A percentile compares a stretch with the other conserved stretches of the same genome.
Conservation (phyloP, 768 basidiomycete species). For the Pulveroboletus sp. region DNA sequence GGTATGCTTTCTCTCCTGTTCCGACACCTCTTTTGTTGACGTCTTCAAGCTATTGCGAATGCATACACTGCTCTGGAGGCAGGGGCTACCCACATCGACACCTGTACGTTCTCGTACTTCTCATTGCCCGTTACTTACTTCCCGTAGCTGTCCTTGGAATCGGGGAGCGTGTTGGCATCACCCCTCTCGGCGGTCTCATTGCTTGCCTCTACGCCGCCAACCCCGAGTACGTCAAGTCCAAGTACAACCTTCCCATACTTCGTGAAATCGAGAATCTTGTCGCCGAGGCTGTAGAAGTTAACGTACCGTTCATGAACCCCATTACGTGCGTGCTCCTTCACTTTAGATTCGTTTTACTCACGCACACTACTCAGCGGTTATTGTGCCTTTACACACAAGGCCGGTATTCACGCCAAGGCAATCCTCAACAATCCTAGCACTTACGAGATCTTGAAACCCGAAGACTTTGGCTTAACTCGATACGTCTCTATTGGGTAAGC, state of each 20-base stretch:
- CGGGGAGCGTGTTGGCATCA: slow-evolving; percentile 98
- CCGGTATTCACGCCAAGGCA: slow-evolving; percentile 99
- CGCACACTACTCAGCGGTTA: slow-evolving; percentile 64
- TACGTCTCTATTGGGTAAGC: slow-evolving; percentile 93
- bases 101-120: slow-evolving; percentile 51
- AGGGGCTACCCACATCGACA: slow-evolving; percentile 98
- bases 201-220: slow-evolving; percentile 96
- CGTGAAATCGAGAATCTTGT: slow-evolving; percentile 99
- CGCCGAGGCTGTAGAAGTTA: slow-evolving; percentile 97
- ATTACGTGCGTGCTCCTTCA: slow-evolving; percentile 57
- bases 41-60: slow-evolving; percentile 81
- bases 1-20: slow-evolving; percentile 39
- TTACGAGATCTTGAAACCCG: slow-evolving; percentile 98
- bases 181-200: slow-evolving; percentile 93
- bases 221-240: slow-evolving; percentile 98
- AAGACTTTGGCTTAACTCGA: slow-evolving; percentile 95
- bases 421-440: slow-evolving; percentile 99
- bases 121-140: not conserved
- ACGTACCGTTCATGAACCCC: slow-evolving; percentile 95
- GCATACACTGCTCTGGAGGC: slow-evolving; percentile 98
- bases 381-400: slow-evolving; percentile 99
- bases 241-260: slow-evolving; percentile 97
- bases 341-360: not conserved
- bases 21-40: slow-evolving; percentile 1
- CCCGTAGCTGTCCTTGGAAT: slow-evolving; percentile 85